Evolutionary conservation across 2,329 filamentous ascomycete genomes (phyloP).

Genomic region (Hymenoscyphus linearis): DNA sequence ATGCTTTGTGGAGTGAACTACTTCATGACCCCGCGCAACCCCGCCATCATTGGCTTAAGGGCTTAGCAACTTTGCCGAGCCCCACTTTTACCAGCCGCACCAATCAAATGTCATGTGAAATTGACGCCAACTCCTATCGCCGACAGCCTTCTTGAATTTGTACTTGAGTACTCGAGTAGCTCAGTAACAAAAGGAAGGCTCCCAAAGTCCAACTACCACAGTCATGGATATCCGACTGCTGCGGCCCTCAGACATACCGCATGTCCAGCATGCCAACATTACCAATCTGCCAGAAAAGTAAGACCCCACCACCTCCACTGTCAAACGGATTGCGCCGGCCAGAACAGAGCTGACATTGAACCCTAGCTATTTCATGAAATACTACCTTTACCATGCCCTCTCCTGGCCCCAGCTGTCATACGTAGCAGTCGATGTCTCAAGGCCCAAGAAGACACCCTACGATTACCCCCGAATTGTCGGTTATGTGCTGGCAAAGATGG

Average conservation of each 20-base stretch:
- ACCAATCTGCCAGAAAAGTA: slow-evolving; percentile 94
- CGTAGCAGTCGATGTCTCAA: slow-evolving; percentile 87
- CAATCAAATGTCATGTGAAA: slow-evolving; percentile 5
- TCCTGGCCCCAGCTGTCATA: slow-evolving; percentile 97
- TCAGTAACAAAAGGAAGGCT: not conserved
- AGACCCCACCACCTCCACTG: not conserved
- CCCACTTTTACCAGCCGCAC: slow-evolving; percentile 10
- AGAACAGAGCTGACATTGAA: slow-evolving; percentile 1
- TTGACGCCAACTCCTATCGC: not conserved
- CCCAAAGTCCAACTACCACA: slow-evolving; percentile 19
- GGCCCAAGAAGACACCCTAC: slow-evolving; percentile 70
- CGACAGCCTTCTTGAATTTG: slow-evolving; percentile 10
- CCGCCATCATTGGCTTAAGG: slow-evolving; percentile 1
- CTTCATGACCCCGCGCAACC: not conserved
- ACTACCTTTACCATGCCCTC: slow-evolving; percentile 98
- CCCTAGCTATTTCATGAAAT: slow-evolving; percentile 87
- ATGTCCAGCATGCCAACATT: slow-evolving; percentile 97
- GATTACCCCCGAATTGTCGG: slow-evolving; percentile 97
- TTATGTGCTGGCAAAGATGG: slow-evolving; percentile 99
- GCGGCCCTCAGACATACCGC: slow-evolving; percentile 74
- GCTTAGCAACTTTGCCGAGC: not conserved
- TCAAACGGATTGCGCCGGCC: not conserved
- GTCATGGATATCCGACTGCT: slow-evolving; percentile 89
- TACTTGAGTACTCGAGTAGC: too few species aligned
- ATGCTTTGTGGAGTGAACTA: not conserved